Conservation (phyloP, 164 flowering plant genomes). For the Stephania yunnanensis region DNA sequence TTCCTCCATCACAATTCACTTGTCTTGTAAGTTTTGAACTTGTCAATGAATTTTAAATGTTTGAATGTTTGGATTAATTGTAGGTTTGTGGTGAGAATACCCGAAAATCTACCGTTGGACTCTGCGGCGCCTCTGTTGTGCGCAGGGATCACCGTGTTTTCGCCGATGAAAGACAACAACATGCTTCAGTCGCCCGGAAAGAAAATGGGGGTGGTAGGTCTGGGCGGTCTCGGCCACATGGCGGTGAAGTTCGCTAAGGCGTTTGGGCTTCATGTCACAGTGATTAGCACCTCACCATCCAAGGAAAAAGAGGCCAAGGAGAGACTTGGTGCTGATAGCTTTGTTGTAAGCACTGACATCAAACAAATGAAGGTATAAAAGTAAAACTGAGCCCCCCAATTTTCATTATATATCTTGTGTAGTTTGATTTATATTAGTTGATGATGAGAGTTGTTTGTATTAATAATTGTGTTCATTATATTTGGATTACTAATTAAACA, state of each 20-base stretch:
- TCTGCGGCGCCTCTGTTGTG: conserved; percentile 67
- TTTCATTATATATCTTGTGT: neutral
- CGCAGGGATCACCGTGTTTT: conserved; percentile 66
- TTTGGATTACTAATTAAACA: conserved; percentile 6
- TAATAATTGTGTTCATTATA: too few relatives aligned
- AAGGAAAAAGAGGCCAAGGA: conserved; percentile 61
- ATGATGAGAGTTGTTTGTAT: too few relatives aligned
- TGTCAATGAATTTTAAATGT: neutral
- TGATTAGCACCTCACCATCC: conserved; percentile 68
- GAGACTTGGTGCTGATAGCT: conserved; percentile 59
- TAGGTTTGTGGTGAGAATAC: conserved; percentile 59
- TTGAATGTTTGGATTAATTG: neutral
- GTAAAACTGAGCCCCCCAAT: neutral
- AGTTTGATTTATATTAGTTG: too few relatives aligned
- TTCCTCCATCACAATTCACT: neutral
- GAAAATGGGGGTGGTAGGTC: conserved; percentile 63
- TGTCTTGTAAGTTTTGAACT: neutral
- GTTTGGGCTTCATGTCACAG: conserved; percentile 69
- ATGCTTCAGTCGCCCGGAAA: conserved; percentile 40
- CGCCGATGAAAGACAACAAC: conserved; percentile 56
- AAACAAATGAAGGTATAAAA: conserved; percentile 60
- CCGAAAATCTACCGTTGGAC: conserved; percentile 56
- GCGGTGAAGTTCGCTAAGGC: conserved; percentile 79
- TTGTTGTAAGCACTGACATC: conserved; percentile 49
- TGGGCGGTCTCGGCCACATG: conserved; percentile 75